These are phyloP conservation scores for Alloteropsis semialata DNA, from an alignment of 176 grass and related monocot species.

Conservation along the genomic window DNA sequence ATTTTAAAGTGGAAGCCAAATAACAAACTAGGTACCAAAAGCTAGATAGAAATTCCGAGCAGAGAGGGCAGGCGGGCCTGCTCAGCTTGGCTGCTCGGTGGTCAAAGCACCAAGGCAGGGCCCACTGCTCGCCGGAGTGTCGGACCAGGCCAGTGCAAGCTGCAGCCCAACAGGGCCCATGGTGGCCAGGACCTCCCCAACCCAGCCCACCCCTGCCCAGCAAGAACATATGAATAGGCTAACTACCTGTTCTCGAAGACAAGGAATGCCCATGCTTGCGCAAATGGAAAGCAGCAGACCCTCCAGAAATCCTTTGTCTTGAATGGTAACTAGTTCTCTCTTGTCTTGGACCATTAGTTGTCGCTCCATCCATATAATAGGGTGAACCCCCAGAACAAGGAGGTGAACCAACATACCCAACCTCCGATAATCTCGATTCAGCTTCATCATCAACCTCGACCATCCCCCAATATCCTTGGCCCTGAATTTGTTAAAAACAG, in stretches of 20 bases:
- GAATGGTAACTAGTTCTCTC: neutral
- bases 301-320: conserved; percentile 35
- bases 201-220: too few relatives aligned
- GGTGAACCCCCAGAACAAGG: conserved; percentile 5
- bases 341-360: conserved; percentile 26
- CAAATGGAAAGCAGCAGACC: conserved; percentile 20
- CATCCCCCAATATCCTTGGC: conserved; percentile 33
- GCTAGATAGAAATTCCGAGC: too few relatives aligned
- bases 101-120: too few relatives aligned
- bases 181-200: too few relatives aligned
- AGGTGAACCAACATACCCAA: conserved; percentile 28
- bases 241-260: conserved; percentile 19
- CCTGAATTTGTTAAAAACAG: conserved; percentile 15
- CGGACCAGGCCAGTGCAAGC: too few relatives aligned
- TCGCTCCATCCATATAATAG: conserved; percentile 23
- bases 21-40: too few relatives aligned
- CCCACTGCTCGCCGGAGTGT: too few relatives aligned
- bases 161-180: too few relatives aligned
- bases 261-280: conserved; percentile 21
- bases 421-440: conserved; percentile 37
- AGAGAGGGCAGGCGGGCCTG: too few relatives aligned
- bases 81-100: too few relatives aligned
- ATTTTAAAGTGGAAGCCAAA: too few relatives aligned
- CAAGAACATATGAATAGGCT: neutral
- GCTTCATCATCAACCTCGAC: conserved; percentile 23